Conservation (phyloP, 495 filamentous ascomycete species). For the Elaphomyces granulatus region DNA sequence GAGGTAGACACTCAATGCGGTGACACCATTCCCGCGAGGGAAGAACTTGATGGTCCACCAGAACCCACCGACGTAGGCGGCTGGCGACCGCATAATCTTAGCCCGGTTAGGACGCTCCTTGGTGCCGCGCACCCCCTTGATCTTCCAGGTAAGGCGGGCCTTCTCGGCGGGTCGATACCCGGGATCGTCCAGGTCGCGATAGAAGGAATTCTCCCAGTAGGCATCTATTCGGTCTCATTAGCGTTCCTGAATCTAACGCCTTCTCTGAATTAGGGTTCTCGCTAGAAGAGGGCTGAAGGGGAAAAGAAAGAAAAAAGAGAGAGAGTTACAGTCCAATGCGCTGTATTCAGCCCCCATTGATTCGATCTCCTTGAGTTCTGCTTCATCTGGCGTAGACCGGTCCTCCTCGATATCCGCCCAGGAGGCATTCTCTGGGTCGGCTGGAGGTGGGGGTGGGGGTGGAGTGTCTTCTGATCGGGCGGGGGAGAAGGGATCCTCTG, state of each 20-base stretch:
- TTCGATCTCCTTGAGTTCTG: slow-evolving; percentile 46
- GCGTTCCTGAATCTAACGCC: too few relatives aligned
- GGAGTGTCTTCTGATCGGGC: slow-evolving; percentile 1
- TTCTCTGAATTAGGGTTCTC: too few relatives aligned
- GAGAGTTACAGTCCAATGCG: slow-evolving; percentile 38
- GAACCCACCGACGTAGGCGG: slow-evolving; percentile 43
- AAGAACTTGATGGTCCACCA: slow-evolving; percentile 62
- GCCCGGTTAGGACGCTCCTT: slow-evolving; percentile 43
- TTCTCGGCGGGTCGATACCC: slow-evolving; percentile 37
- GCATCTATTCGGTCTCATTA: slow-evolving; percentile 25
- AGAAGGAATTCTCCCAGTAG: slow-evolving; percentile 47
- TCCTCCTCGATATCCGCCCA: slow-evolving; percentile 43
- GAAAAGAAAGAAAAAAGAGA: too few relatives aligned
- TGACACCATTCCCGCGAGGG: slow-evolving; percentile 47
- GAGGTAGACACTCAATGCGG: slow-evolving; percentile 47
- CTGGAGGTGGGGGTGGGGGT: slow-evolving; percentile 5
- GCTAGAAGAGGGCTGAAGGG: too few relatives aligned
- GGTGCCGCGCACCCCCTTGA: slow-evolving; percentile 46
- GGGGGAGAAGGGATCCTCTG: slow-evolving; percentile 4
- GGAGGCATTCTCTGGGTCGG: slow-evolving; percentile 30
- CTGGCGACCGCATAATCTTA: slow-evolving; percentile 44
- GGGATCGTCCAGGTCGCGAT: slow-evolving; percentile 43
- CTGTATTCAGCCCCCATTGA: slow-evolving; percentile 32
- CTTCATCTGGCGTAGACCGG: slow-evolving; percentile 39
- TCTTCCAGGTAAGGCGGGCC: slow-evolving; percentile 45